Percentiles rank a stretch among this genome's conserved stretches.
These are phyloP conservation scores for Eleusine indica DNA, from an alignment of 176 grass and related monocot genomes.

Conservation along the genomic window DNA sequence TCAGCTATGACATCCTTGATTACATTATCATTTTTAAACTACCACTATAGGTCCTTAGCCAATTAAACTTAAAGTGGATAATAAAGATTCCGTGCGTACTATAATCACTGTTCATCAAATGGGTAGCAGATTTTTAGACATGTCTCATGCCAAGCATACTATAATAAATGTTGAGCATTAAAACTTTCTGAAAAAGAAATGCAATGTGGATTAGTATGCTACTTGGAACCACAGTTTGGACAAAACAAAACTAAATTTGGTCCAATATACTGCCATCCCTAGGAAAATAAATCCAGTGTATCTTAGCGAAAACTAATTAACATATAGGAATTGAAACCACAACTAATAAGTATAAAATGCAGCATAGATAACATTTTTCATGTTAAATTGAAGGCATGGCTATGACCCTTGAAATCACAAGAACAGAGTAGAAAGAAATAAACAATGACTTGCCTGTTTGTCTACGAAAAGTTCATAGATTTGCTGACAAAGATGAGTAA, in stretches of 20 bases:
- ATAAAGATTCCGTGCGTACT: not conserved
- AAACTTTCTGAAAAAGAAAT: not conserved
- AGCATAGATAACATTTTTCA: not conserved
- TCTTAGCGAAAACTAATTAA: not conserved
- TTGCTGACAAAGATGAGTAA: constrained; percentile 55
- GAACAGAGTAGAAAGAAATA: not conserved
- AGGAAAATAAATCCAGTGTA: not conserved
- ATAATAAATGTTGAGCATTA: not conserved
- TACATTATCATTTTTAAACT: not conserved
- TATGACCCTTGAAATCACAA: not conserved
- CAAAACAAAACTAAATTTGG: not conserved
- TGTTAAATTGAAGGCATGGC: not conserved
- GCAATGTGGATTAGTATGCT: not conserved
- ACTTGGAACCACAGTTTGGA: not conserved
- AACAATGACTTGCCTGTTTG: not conserved
- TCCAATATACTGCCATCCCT: not conserved
- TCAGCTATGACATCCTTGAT: not conserved
- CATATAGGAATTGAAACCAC: not conserved
- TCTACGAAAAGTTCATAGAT: constrained; percentile 40
- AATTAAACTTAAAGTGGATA: not conserved
- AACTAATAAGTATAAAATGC: not conserved
- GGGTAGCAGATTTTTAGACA: not conserved
- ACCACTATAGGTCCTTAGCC: not conserved
- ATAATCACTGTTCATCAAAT: not conserved
- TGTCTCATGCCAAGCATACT: not conserved